These are phyloP conservation scores for Aureobasidium sp. DNA, from an alignment of 2,329 filamentous ascomycete species.

Conservation along the genomic window DNA sequence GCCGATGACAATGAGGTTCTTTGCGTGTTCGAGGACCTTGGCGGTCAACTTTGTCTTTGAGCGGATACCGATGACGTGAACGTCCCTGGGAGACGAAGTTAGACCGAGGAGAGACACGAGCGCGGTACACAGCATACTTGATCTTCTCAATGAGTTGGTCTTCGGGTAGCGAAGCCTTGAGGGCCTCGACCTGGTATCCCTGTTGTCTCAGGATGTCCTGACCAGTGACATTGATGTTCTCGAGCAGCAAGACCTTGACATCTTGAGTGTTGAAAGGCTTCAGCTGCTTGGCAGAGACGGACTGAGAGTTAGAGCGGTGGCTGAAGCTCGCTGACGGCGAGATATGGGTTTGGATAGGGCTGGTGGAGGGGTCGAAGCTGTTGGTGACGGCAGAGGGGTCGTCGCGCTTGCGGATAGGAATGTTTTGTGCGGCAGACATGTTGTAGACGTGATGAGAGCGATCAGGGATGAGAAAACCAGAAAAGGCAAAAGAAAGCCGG, in stretches of 20 bases:
- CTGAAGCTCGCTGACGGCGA: slow-evolving; percentile 57
- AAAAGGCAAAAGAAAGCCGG: not conserved
- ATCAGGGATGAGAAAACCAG: not conserved
- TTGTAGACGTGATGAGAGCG: slow-evolving; percentile 9
- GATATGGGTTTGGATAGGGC: slow-evolving; percentile 59
- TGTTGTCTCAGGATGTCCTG: slow-evolving; percentile 72
- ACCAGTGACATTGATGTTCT: slow-evolving; percentile 92
- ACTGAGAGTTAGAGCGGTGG: slow-evolving; percentile 29
- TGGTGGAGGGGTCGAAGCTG: slow-evolving; percentile 34
- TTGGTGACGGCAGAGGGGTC: slow-evolving; percentile 27
- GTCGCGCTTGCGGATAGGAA: slow-evolving; percentile 25
- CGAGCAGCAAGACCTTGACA: slow-evolving; percentile 89
- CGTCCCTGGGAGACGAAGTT: slow-evolving; percentile 51
- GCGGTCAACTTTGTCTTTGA: slow-evolving; percentile 94
- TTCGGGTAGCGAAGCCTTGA: slow-evolving; percentile 84
- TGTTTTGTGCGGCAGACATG: slow-evolving; percentile 28
- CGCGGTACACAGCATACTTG: slow-evolving; percentile 42
- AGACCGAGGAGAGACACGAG: not conserved
- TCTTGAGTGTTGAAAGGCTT: slow-evolving; percentile 95
- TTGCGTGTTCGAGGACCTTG: slow-evolving; percentile 76
- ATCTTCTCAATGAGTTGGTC: slow-evolving; percentile 97
- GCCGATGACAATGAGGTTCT: slow-evolving; percentile 89
- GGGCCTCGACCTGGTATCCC: slow-evolving; percentile 89
- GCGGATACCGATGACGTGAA: slow-evolving; percentile 95
- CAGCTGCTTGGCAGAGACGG: slow-evolving; percentile 59